Evolutionary conservation across 345 rosid genomes (phyloP).

Genomic region (Aquilaria malaccensis): DNA sequence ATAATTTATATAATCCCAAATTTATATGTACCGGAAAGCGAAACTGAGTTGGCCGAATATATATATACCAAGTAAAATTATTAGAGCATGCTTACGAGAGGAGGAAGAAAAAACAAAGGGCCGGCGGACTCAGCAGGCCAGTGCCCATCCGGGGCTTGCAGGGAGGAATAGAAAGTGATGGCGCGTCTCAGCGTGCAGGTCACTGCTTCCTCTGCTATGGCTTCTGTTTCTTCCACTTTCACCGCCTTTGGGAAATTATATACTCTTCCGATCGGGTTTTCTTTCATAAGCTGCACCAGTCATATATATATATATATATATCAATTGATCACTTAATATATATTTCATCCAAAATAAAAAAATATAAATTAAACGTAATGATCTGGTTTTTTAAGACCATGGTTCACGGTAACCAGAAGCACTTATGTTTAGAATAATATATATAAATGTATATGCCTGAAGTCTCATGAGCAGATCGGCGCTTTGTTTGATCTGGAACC

Average conservation of each 20-base stretch:
- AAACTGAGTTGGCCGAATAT: background rate
- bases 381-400: background rate
- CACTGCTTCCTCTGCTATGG: conserved; percentile 25
- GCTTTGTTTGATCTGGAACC: conserved; percentile 28
- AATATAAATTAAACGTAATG: background rate
- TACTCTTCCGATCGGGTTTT: conserved; percentile 25
- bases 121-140: conserved; percentile 68
- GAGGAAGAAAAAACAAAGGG: conserved; percentile 60
- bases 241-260: conserved; percentile 20
- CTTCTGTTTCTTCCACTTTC: conserved; percentile 26
- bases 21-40: too few species aligned
- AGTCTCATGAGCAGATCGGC: conserved; percentile 35
- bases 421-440: too few species aligned
- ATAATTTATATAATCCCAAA: too few species aligned
- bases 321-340: background rate
- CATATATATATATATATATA: too few species aligned
- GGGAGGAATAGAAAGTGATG: conserved; percentile 40
- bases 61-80: background rate
- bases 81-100: conserved; percentile 21
- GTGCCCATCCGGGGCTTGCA: conserved; percentile 63
- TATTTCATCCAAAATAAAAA: background rate
- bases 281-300: conserved; percentile 23
- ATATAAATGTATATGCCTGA: conserved; percentile 18
- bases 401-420: background rate
- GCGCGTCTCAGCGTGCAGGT: conserved; percentile 41